Conservation (phyloP, 1,284 basidiomycete species). For the Austropuccinia psidii region DNA sequence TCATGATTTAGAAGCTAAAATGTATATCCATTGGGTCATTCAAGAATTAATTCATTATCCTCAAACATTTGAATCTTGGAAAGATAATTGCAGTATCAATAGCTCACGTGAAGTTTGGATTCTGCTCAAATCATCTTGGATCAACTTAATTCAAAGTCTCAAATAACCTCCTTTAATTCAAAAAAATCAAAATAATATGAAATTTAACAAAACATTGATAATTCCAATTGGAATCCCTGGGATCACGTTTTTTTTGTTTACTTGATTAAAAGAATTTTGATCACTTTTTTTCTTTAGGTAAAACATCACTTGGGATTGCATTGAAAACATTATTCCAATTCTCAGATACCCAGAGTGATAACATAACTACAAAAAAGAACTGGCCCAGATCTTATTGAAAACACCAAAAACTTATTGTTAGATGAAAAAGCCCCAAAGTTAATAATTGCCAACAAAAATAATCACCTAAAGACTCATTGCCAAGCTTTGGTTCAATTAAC, state of each 20-base stretch:
- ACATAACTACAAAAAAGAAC: constrained; percentile 72
- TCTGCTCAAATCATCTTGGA: not conserved
- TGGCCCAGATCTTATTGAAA: constrained; percentile 67
- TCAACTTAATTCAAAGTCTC: not conserved
- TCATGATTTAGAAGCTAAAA: constrained; percentile 6
- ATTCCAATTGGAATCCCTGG: constrained; percentile 86
- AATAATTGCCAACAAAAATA: constrained; percentile 24
- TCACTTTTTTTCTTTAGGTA: constrained; percentile 50
- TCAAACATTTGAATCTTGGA: constrained; percentile 20
- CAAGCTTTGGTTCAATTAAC: constrained; percentile 3
- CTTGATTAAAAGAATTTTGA: too few relatives aligned
- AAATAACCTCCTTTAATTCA: not conserved
- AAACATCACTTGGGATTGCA: constrained; percentile 77
- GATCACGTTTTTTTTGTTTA: too few relatives aligned
- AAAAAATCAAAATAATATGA: not conserved
- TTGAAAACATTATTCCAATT: constrained; percentile 70
- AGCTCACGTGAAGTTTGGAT: not conserved
- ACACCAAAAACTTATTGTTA: constrained; percentile 59
- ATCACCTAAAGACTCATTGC: constrained; percentile 28
- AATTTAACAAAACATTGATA: constrained; percentile 70
- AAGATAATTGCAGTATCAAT: constrained; percentile 6
- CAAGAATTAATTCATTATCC: constrained; percentile 10
- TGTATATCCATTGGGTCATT: constrained; percentile 23
- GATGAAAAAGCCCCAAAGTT: not conserved
- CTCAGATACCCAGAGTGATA: constrained; percentile 85